Percentiles rank a stretch among this genome's conserved stretches.
These are phyloP conservation scores for Erucastrum elatum DNA, from an alignment of 345 rosid species.

Conservation along the genomic window DNA sequence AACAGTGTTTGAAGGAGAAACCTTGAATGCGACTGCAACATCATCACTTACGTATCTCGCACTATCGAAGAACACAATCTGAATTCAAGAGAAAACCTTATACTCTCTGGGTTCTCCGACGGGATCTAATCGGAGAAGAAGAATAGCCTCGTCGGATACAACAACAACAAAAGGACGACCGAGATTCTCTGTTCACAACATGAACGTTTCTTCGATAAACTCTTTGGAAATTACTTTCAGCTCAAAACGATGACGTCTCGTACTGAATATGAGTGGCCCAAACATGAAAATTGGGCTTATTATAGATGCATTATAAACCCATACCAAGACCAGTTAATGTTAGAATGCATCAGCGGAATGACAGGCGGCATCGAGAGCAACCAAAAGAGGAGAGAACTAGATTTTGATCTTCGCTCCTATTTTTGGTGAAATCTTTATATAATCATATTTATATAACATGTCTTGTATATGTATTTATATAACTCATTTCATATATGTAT, in stretches of 20 bases:
- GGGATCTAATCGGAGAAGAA: constrained; percentile 32
- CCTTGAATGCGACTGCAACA: constrained; percentile 86
- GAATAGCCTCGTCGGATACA: constrained; percentile 29
- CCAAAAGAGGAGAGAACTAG: too few species aligned
- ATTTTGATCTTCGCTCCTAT: too few species aligned
- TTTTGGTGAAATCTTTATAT: too few species aligned
- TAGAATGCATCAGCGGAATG: neutral
- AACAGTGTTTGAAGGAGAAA: constrained; percentile 84
- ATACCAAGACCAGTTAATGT: neutral
- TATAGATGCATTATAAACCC: neutral
- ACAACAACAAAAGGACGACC: constrained; percentile 29
- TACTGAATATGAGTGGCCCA: neutral
- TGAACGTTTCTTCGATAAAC: constrained; percentile 37
- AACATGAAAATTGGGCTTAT: neutral
- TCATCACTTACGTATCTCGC: constrained; percentile 49
- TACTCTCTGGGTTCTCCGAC: neutral
- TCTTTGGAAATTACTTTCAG: constrained; percentile 2
- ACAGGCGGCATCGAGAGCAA: too few species aligned
- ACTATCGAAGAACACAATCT: neutral
- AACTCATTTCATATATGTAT: too few species aligned
- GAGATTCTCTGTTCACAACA: constrained; percentile 37
- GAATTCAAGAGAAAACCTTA: neutral
- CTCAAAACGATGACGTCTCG: neutral
- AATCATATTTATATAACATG: too few species aligned
- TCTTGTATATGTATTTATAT: too few species aligned